A percentile compares a stretch with the other conserved stretches of the same genome.
phyloP scores from a whole-genome alignment of 371 early-diverging fungal species.

The Syncephalastrum sp. region DNA sequence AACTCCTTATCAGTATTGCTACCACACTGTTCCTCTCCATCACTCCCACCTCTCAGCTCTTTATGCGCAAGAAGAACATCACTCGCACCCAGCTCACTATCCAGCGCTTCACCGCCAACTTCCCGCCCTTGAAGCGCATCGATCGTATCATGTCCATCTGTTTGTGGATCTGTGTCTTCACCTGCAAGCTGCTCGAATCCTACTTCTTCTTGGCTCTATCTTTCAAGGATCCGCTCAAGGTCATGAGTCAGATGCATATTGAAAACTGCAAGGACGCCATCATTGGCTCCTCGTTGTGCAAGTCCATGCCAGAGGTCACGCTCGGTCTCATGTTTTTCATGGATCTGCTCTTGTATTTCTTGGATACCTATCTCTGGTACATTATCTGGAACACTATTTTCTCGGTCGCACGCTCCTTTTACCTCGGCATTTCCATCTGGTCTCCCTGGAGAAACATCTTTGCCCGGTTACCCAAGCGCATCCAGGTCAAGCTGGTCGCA shows the following conservation, averaged over 20 bases:
- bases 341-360: slow-evolving; percentile 78
- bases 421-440: slow-evolving; percentile 84
- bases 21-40: slow-evolving; percentile 69
- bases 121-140: slow-evolving; percentile 68
- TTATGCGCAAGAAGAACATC: slow-evolving; percentile 46
- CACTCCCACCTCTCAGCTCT: slow-evolving; percentile 67
- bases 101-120: slow-evolving; percentile 78
- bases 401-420: slow-evolving; percentile 78
- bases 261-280: slow-evolving; percentile 57
- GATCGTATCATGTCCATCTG: slow-evolving; percentile 78
- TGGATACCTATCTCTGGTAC: slow-evolving; percentile 93
- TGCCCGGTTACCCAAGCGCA: slow-evolving; percentile 81
- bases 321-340: slow-evolving; percentile 78
- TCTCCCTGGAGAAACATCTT: slow-evolving; percentile 90
- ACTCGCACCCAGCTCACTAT: slow-evolving; percentile 55
- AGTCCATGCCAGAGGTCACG: slow-evolving; percentile 71
- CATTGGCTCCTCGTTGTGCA: slow-evolving; percentile 54
- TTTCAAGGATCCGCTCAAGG: slow-evolving; percentile 81
- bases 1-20: slow-evolving; percentile 64
- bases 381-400: slow-evolving; percentile 84
- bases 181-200: slow-evolving; percentile 78
- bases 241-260: slow-evolving; percentile 58
- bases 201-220: slow-evolving; percentile 85
- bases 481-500: slow-evolving; percentile 78
- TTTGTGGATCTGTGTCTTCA: slow-evolving; percentile 77